Conservation (phyloP, 2,329 filamentous ascomycete species). For the Fusarium agapanthi region DNA sequence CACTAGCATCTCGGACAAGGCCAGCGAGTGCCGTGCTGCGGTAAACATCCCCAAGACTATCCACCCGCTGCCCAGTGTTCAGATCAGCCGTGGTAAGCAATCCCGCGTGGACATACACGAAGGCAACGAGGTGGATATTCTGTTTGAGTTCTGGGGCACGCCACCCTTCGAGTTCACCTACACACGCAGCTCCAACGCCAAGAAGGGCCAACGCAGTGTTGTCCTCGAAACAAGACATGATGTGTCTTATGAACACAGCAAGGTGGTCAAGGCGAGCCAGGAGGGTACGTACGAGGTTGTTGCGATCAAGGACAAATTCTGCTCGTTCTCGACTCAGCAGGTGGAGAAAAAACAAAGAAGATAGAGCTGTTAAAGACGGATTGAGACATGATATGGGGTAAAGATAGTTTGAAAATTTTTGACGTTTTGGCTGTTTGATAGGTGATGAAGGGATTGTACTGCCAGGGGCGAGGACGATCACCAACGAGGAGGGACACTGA, state of each 20-base stretch:
- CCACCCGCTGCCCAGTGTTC: slow-evolving; percentile 90
- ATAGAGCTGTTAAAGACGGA: slow-evolving; percentile 17
- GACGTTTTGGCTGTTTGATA: slow-evolving; percentile 25
- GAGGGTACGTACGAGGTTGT: slow-evolving; percentile 99
- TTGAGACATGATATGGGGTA: neutral
- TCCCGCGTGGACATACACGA: slow-evolving; percentile 94
- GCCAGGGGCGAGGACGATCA: slow-evolving; percentile 18
- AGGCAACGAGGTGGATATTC: slow-evolving; percentile 90
- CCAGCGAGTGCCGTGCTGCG: slow-evolving; percentile 84
- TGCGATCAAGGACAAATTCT: slow-evolving; percentile 92
- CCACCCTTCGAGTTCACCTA: slow-evolving; percentile 99
- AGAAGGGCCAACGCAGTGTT: slow-evolving; percentile 78
- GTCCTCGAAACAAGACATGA: slow-evolving; percentile 93
- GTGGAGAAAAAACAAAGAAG: slow-evolving; percentile 59
- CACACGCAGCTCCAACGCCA: slow-evolving; percentile 86
- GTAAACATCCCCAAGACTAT: slow-evolving; percentile 84
- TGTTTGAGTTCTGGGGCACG: slow-evolving; percentile 94
- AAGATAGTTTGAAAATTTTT: slow-evolving; percentile 28
- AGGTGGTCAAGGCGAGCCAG: slow-evolving; percentile 84
- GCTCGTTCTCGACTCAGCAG: slow-evolving; percentile 82
- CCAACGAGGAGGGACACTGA: slow-evolving; percentile 30
- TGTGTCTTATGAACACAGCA: slow-evolving; percentile 80
- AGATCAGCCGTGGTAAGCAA: slow-evolving; percentile 84
- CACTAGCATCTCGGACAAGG: slow-evolving; percentile 85
- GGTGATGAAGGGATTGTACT: slow-evolving; percentile 26